Evolutionary conservation across 441 rosid genomes (phyloP).

Genomic region (Eugenia klotzschiana): DNA sequence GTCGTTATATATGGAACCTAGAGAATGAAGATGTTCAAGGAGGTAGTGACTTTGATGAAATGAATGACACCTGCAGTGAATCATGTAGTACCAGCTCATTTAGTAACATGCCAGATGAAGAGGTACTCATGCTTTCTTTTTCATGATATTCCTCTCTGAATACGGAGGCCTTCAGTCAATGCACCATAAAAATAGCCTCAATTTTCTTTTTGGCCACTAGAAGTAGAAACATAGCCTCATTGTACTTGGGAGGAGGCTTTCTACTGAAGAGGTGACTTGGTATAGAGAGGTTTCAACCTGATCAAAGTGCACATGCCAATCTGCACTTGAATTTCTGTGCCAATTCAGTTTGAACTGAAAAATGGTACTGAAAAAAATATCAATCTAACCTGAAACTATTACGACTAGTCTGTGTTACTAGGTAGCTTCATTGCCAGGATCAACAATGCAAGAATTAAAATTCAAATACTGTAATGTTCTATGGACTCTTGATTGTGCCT

Average conservation of each 20-base stretch:
- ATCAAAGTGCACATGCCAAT: neutral
- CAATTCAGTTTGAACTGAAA: neutral
- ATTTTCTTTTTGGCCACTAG: neutral
- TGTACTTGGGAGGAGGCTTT: neutral
- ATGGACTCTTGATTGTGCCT: neutral
- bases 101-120: constrained; percentile 65
- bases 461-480: neutral
- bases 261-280: neutral
- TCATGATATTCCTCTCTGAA: neutral
- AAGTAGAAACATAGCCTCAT: neutral
- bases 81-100: constrained; percentile 48
- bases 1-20: constrained; percentile 84
- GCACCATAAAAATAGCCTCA: neutral
- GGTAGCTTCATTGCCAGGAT: neutral
- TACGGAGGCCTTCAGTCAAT: neutral
- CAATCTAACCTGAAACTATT: neutral
- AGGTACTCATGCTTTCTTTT: constrained; percentile 23
- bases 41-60: constrained; percentile 74
- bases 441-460: neutral
- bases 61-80: constrained; percentile 57
- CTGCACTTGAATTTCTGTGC: neutral
- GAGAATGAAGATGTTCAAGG: constrained; percentile 71
- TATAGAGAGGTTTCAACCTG: neutral
- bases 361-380: neutral
- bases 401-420: neutral